Base-by-base conservation (phyloP, 2,329 filamentous ascomycete genomes). In the Calycina marina region DNA sequence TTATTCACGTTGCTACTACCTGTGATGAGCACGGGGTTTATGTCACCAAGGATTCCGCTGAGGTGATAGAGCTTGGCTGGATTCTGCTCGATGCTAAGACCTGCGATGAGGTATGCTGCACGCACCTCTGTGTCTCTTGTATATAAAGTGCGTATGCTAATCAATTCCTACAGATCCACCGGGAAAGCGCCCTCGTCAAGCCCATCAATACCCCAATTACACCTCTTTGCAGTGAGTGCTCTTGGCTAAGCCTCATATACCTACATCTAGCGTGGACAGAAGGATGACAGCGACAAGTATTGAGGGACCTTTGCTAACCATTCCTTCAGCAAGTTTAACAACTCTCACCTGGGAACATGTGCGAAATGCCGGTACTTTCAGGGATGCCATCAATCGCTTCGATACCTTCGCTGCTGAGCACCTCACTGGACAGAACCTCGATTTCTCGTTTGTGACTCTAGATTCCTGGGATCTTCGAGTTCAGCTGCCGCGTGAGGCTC, bases 11-110 rank as follows among this genome's bases (percentile, higher is more conserved):
- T 53, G 90, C 90, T 43, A 98, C 90, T 20, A 98, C 90, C 47
- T 98, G 90, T 62, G 90, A 98, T 59, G 90, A 98, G 59, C 90
- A 98, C 61, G 90, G 90, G 42, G 90, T 98, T 45, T 98, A 98
- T 59, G 90, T 98, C 38, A 98, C 90, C 39, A 96, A 96, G 62
- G 90, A 98, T 61, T 96, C 90, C 38, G 90, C 90, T 41, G 90
- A 98, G 65, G 90, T 98, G 46, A 98, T 98, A 59, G 90, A 98
- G 70, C 71, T 98, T 55, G 90, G 88, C 43, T 98, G 90, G 90
- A 93, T 96, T 54, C 63, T 98, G 52, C 69, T 94, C 42, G 86
- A 94, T 56, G 79, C 84, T 45, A 90, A 88, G 63, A 79, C 72
- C 42, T 80, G 85, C 49, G 86, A 94, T 50, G 86, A 94, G 79